Base-by-base conservation (phyloP, 2,329 filamentous ascomycete species). In the Colletotrichum filicis region DNA sequence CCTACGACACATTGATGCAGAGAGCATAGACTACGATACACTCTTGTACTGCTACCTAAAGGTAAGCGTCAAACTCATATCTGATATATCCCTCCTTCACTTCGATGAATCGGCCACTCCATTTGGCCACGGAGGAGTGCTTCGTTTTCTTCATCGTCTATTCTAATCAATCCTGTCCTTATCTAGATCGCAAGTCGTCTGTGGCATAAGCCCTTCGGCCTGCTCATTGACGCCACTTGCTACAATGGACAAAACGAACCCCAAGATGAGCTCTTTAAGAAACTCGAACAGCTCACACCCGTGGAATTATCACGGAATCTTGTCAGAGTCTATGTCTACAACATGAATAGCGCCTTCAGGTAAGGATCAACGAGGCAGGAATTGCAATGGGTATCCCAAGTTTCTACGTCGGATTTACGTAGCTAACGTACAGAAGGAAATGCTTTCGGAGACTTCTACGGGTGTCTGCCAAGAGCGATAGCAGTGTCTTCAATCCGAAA, bases 261-360 rank as follows among this genome's bases (percentile, higher is more conserved):
- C 14, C 89, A 89, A 74, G 92, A 93, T 77, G 89, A 91, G 22
- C 81, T 93, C 2, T 91, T 93, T 77, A 89, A 88, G 66, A 92
- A 88, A 76, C 82, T 92, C 9, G 91, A 93, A 77, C 82, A 88
- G 12, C 85, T 93, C 3, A 91, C 89, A 4, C 91, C 92, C 0
- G 85, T 86, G 0, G 92, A 93, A 76, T 80, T 93, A 57, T 86
- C 88, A 1, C 86, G 85, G 64, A 89, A 91, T 72, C 82, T 93
- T 4, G 85, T 88, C 1, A 86, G 91, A 49, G 86, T 92, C 53
- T 93, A 93, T 75, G 86, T 93, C 19, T 93, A 93, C 81, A 93
- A 93, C 78, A 93, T 93, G 91, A 93, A 93, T 77, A 92, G 89
- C 77, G 88, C 90, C 12, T 93, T 92, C 79, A 87, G 89, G 87